Base-by-base conservation (phyloP, 208 protist species). In the Zelonia costaricensis region DNA sequence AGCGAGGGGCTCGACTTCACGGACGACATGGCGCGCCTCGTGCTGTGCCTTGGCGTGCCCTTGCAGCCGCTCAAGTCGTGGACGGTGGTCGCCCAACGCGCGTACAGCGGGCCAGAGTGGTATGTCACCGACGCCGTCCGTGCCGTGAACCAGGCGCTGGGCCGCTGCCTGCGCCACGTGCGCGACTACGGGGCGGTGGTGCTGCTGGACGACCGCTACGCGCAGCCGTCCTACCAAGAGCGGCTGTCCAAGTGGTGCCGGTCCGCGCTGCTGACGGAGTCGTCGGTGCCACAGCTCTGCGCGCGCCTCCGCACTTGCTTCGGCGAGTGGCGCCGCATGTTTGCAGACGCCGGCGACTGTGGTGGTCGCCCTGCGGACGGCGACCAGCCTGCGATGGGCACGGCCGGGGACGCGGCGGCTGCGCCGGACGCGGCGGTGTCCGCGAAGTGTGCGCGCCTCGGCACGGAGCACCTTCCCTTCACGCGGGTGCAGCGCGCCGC, bases 1-100 rank as follows among this genome's bases (percentile, higher is more conserved):
- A 93, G 88, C 55, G 97, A 99, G 69, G 97, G 98, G 18, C 77
- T 99, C 45, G 93, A 99, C 69, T 99, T 99, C 67, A 84, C 90
- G 5, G 94, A 98, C 70, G 45, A 72, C 30, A 93, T 98, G 81
- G 93, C 88, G 35, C 85, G 98, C 3, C 91, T 93, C 8, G 95
- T 98, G n/a, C 52, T 98, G 22, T 94, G 97, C 64, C 86, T 97
- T 20, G 97, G 97, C 4, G 44, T 98, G 33, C 93, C 93, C 10
- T 75, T 91, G 49, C 83, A 78, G 55, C 82, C 80, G 13, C 54
- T 87, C 6, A 78, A 75, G 53, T 81, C 70, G 20, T 88, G 80
- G 78, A 76, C 43, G 22, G 83, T 93, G 13, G 22, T 44, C 23
- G 81, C 81, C 23, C 82, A 93, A 69, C 70, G 78, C 4, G 23